Percentiles rank a stretch among this genome's conserved stretches.
Evolutionary conservation across 495 filamentous ascomycete genomes (phyloP).

Genomic region (Penicillium bovifimosum): DNA sequence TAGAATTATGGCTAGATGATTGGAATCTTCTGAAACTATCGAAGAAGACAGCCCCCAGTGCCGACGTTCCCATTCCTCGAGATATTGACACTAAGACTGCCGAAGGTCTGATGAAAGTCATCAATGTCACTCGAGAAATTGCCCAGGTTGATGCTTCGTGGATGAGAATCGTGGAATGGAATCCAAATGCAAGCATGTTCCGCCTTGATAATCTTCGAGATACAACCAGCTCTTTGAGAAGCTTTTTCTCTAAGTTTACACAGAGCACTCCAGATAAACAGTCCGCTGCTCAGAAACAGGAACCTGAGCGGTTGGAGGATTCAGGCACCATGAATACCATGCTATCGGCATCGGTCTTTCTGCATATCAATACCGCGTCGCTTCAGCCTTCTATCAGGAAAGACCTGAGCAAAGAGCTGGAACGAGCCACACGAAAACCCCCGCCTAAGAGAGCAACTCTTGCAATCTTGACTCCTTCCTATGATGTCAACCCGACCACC

Average conservation of each 20-base stretch:
- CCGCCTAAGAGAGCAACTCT: conserved; percentile 82
- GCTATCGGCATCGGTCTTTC: conserved; percentile 71
- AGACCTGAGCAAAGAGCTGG: conserved; percentile 75
- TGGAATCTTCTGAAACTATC: conserved; percentile 68
- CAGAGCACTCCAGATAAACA: conserved; percentile 35
- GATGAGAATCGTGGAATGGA: conserved; percentile 86
- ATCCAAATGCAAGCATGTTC: conserved; percentile 46
- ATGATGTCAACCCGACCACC: conserved; percentile 70
- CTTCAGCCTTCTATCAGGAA: conserved; percentile 65
- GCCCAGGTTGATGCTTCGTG: conserved; percentile 88
- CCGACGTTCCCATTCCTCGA: conserved; percentile 65
- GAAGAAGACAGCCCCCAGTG: conserved; percentile 77
- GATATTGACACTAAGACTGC: conserved; percentile 76
- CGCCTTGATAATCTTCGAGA: conserved; percentile 38
- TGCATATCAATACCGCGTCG: conserved; percentile 77
- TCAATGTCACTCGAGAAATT: conserved; percentile 66
- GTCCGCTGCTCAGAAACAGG: conserved; percentile 20
- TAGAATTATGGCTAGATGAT: conserved; percentile 89
- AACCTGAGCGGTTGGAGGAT: conserved; percentile 28
- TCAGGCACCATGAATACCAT: conserved; percentile 58
- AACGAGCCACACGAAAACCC: conserved; percentile 93
- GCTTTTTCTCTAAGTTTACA: conserved; percentile 74
- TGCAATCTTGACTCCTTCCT: conserved; percentile 82
- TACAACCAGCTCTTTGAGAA: conserved; percentile 57
- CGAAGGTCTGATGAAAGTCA: conserved; percentile 79